Base-by-base conservation (phyloP, 2,329 filamentous ascomycete species). In the Pochonia chlamydosporia region DNA sequence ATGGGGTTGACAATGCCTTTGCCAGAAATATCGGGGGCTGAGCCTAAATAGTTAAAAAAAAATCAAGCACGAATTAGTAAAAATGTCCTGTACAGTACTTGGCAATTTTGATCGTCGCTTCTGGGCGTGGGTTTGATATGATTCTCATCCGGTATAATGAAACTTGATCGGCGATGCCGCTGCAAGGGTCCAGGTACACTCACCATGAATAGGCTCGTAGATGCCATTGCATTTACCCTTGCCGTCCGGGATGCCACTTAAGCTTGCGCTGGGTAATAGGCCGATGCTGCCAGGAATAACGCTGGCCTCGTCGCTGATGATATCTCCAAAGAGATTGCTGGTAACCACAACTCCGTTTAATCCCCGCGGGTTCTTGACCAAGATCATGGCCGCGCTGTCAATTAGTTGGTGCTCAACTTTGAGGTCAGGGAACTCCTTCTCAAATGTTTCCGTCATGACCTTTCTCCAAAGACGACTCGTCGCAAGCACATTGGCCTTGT, bases 171-270 rank as follows among this genome's bases (percentile, higher is more conserved):
- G 33, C 41, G 9, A 23, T 23, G 16, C 14, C 8, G 41, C 8
- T 20, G 4, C 4, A 14, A 21, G 20, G 14, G 36, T 5, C 24
- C 18, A 18, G 31, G 3, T 39, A 6, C 40, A 61, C 71, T 51
- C 74, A 89, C 89, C 91, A 67, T 99, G 92, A 59, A 99, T 97
- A 23, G 92, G 92, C 77, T 97, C 92, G 66, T 96, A 99, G 61
- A 97, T 96, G 58, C 90, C 92, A 65, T 95, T 96, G 63, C 91
- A 89, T 65, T 80, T 84, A 59, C 75, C 79, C 75, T 89, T 87
- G 47, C 88, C 88, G 65, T 95, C 89, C 0, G 92, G 92, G 50
- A 95, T 82, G 35, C 87, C 89, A 55, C 84, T 87, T 64, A 97
- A 72, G 68, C 86, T 93, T 11, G 92, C 92, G 65, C 86, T 92